Evolutionary conservation across 768 basidiomycete species (phyloP).

Genomic region (Calocybe cyanea): DNA sequence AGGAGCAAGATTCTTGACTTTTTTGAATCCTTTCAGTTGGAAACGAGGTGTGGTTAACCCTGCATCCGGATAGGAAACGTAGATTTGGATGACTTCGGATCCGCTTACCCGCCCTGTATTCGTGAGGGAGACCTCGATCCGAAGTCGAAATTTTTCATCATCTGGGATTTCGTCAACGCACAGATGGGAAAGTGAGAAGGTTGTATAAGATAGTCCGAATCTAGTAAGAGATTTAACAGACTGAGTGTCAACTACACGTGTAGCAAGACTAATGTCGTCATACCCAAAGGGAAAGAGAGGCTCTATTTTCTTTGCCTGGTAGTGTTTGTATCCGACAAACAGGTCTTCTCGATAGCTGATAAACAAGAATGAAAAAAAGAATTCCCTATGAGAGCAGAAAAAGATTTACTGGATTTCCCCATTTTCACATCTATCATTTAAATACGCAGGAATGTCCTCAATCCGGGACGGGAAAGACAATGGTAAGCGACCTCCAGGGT

Average conservation of each 20-base stretch:
- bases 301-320: slow-evolving; percentile 46
- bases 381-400: not conserved
- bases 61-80: slow-evolving; percentile 49
- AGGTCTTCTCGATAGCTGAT: slow-evolving; percentile 54
- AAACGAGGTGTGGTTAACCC: slow-evolving; percentile 51
- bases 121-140: slow-evolving; percentile 43
- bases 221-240: slow-evolving; percentile 28
- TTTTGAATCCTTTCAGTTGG: slow-evolving; percentile 65
- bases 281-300: slow-evolving; percentile 71
- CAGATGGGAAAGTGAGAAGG: slow-evolving; percentile 53
- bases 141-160: slow-evolving; percentile 27
- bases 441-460: slow-evolving; percentile 60
- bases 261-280: not conserved
- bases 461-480: slow-evolving; percentile 56
- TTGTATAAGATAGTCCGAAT: slow-evolving; percentile 74
- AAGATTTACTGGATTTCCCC: slow-evolving; percentile 42
- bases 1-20: slow-evolving; percentile 48
- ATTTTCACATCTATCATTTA: slow-evolving; percentile 56
- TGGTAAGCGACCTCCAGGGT: slow-evolving; percentile 58
- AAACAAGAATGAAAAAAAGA: not conserved
- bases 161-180: slow-evolving; percentile 26
- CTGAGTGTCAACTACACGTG: not conserved
- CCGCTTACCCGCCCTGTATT: slow-evolving; percentile 54
- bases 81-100: slow-evolving; percentile 65
- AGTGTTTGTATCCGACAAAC: slow-evolving; percentile 70